Conservation (phyloP, 1,284 basidiomycete species). For the Erythrobasidium hasegawianum region DNA sequence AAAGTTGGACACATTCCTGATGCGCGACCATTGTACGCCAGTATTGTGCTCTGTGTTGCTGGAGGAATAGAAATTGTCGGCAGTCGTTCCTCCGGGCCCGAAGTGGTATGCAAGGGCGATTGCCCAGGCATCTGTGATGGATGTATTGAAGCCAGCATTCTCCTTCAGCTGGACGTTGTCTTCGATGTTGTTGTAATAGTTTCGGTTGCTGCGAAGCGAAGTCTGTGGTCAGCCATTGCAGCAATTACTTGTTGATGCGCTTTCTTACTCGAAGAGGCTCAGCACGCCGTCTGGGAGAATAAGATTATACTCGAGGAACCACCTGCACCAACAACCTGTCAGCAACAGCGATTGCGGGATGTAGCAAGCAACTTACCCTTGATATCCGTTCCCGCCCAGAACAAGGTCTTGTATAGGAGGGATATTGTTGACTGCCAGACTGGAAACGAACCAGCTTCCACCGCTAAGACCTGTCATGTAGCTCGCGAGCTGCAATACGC, state of each 20-base stretch:
- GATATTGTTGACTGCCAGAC: conserved; percentile 60
- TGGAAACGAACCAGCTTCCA: conserved; percentile 65
- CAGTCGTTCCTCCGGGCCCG: conserved; percentile 39
- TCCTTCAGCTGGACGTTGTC: conserved; percentile 39
- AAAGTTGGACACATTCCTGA: conserved; percentile 38
- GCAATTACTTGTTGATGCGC: not conserved
- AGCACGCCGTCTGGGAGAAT: conserved; percentile 31
- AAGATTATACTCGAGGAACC: conserved; percentile 37
- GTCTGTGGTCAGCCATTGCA: too few species aligned
- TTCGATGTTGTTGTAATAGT: conserved; percentile 31
- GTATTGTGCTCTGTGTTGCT: conserved; percentile 27
- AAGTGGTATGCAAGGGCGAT: conserved; percentile 41
- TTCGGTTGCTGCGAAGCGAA: conserved; percentile 6
- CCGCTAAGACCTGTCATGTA: conserved; percentile 64
- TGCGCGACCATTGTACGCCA: conserved; percentile 37
- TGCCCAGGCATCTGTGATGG: conserved; percentile 36
- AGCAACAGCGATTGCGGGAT: too few species aligned
- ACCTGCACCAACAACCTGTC: not conserved
- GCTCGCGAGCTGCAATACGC: conserved; percentile 61
- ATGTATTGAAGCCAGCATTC: conserved; percentile 41
- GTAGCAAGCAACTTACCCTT: conserved; percentile 14
- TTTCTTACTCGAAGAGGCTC: not conserved
- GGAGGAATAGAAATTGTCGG: conserved; percentile 37
- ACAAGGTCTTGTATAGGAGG: conserved; percentile 49
- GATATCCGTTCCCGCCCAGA: conserved; percentile 30